Base-by-base conservation (phyloP, 306 rosid species). In the Betula pendula region DNA sequence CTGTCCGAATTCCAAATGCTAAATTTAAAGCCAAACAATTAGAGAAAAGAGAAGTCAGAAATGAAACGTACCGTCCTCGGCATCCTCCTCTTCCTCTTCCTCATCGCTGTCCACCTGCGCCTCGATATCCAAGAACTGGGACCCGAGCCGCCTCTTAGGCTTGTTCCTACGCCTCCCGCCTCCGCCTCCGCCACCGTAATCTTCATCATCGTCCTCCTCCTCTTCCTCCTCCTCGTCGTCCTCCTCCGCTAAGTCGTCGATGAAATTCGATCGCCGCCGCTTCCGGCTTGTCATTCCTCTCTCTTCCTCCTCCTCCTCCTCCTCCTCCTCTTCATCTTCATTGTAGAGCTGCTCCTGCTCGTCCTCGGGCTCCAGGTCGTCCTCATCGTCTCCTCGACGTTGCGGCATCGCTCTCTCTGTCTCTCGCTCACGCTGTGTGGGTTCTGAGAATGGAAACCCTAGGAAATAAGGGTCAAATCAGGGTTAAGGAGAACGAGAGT, bases 61-160 rank as follows among this genome's bases (percentile, higher is more conserved):
- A 16, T 65, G 22, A 77, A 60, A 27, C 90, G 1, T 71, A 96
- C 99, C 99, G 66, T 96, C 97, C 55, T 96, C 98, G 15, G 81
- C 98, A 4, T 93, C 99, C 11, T 93, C 99, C 33, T 92, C 99
- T 56, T 96, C 99, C 78, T 92, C 99, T 2, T 96, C 99, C 0
- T 89, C 99, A 2, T 96, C 99, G 7, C 79, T 70, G 70, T 93
- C 96, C 1, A 92, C 99, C n/a, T 29, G 79, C 0, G 99, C 99
- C 74, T 89, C 97, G 5, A 84, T 79, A 17, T 96, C 98, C 69
- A 96, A 82, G 58, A 85, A 96, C 70, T 87, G 78, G 0, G 87
- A 73, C n/a, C 94, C 98, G 1, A 83, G 40, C n/a, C 58, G 68
- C 79, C 82, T 89, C 83, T 82, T 87, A 45, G 78, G 51, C 33